Evolutionary conservation across 1,284 basidiomycete species (phyloP).

Genomic region (Entoloma clypeatum): DNA sequence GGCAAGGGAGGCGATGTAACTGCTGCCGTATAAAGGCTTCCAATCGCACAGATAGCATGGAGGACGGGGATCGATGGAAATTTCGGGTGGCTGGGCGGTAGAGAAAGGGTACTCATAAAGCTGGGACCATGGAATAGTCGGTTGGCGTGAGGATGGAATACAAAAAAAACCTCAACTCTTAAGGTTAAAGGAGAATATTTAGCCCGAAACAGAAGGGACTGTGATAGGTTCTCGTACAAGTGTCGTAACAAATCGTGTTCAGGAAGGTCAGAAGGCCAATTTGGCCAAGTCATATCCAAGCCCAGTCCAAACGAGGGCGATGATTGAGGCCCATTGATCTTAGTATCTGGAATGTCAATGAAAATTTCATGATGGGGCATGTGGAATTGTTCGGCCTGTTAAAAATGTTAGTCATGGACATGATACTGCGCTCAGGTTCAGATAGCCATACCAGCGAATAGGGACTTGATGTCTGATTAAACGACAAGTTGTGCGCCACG

Average conservation of each 20-base stretch:
- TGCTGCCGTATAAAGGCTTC: slow-evolving; percentile 61
- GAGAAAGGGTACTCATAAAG: slow-evolving; percentile 60
- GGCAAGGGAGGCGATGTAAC: slow-evolving; percentile 51
- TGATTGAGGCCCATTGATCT: slow-evolving; percentile 4
- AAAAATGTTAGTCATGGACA: slow-evolving; percentile 13
- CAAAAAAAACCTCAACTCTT: slow-evolving; percentile 71
- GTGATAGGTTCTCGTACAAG: slow-evolving; percentile 43
- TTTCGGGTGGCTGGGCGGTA: slow-evolving; percentile 63
- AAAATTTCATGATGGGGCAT: slow-evolving; percentile 25
- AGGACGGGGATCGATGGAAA: slow-evolving; percentile 66
- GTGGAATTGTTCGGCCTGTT: slow-evolving; percentile 22
- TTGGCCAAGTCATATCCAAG: slow-evolving; percentile 48
- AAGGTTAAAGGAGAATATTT: slow-evolving; percentile 5
- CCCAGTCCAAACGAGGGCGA: slow-evolving; percentile 18
- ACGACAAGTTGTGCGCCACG: slow-evolving; percentile 11
- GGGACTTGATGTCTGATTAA: slow-evolving; percentile 7
- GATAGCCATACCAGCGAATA: slow-evolving; percentile 6
- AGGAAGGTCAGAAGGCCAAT: slow-evolving; percentile 64
- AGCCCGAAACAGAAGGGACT: slow-evolving; percentile 4
- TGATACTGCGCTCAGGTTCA: slow-evolving; percentile 8
- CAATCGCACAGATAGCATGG: slow-evolving; percentile 75
- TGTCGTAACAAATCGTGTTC: slow-evolving; percentile 56
- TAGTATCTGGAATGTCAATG: slow-evolving; percentile 11
- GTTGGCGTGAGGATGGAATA: slow-evolving; percentile 64
- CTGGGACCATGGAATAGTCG: slow-evolving; percentile 60